Percentiles rank a stretch among this genome's conserved stretches.
Evolutionary conservation across 1,284 basidiomycete genomes (phyloP).

Genomic region (Stereum hirsutum): DNA sequence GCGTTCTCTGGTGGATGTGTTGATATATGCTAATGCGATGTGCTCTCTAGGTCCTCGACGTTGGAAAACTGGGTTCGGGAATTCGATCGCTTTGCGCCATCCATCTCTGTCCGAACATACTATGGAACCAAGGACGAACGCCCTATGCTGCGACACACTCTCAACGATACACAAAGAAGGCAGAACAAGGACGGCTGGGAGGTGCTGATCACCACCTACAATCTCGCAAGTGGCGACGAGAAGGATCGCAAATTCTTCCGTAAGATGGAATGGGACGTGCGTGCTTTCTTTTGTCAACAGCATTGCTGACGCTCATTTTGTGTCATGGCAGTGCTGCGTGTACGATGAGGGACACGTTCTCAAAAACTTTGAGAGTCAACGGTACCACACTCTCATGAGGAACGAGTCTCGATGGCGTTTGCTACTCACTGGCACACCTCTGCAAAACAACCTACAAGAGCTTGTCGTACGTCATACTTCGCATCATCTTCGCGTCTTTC

Average conservation of each 20-base stretch:
- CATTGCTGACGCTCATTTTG: conserved; percentile 3
- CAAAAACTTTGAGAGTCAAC: conserved; percentile 95
- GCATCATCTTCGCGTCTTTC: conserved; percentile 1
- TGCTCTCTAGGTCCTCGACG: conserved; percentile 71
- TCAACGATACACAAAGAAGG: conserved; percentile 46
- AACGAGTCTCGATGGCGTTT: conserved; percentile 87
- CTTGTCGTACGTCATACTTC: conserved; percentile 65
- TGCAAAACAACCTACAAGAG: conserved; percentile 91
- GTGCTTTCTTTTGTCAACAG: conserved; percentile 19
- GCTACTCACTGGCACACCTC: conserved; percentile 90
- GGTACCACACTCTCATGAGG: conserved; percentile 84
- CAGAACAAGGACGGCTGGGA: conserved; percentile 65
- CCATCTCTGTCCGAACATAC: conserved; percentile 84
- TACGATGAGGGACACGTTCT: conserved; percentile 95
- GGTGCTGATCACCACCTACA: conserved; percentile 95
- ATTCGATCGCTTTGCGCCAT: conserved; percentile 85
- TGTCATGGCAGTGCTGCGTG: conserved; percentile 62
- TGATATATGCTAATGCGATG: conserved; percentile 1
- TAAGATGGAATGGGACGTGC: conserved; percentile 84
- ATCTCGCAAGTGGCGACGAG: conserved; percentile 82
- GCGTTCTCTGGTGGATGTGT: neutral
- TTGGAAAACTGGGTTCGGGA: conserved; percentile 99
- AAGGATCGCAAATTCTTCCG: conserved; percentile 91
- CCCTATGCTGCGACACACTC: conserved; percentile 63
- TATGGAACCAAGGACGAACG: conserved; percentile 92